A percentile compares a stretch with the other conserved stretches of the same genome.
Evolutionary conservation across 75 land plant species (phyloP).

Genomic region (Pinus albicaulis): DNA sequence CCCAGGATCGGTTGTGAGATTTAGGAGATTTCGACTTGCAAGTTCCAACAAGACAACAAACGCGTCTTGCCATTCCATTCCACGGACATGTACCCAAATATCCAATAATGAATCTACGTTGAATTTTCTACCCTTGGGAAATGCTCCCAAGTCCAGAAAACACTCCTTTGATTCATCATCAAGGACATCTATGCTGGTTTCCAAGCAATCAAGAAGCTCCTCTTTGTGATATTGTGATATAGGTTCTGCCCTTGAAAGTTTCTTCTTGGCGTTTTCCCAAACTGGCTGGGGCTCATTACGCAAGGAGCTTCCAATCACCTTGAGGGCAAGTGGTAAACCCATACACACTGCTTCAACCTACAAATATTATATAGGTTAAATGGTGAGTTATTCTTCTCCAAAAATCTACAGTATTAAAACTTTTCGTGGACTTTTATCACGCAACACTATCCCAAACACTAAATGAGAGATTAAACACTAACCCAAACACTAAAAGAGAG

Average conservation of each 20-base stretch:
- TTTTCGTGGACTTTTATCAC: no score
- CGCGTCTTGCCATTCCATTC: neutral
- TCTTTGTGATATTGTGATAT: neutral
- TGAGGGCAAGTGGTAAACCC: constrained; percentile 6
- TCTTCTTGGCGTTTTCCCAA: neutral
- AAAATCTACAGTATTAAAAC: no score
- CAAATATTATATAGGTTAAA: neutral
- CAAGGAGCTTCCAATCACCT: constrained; percentile 3
- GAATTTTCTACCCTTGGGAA: neutral
- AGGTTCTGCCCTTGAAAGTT: neutral
- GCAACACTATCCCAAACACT: no score
- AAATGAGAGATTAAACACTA: no score
- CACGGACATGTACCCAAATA: constrained; percentile 1
- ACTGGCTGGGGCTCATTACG: neutral
- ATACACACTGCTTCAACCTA: neutral
- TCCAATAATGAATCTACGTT: neutral
- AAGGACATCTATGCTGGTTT: neutral
- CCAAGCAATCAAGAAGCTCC: neutral
- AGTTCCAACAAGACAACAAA: neutral
- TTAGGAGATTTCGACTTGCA: neutral
- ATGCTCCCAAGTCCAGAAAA: neutral
- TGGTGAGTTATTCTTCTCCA: no score
- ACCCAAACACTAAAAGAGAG: no score
- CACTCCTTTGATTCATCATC: neutral
- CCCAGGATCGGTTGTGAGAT: neutral